Evolutionary conservation across 352 stramenopile species (phyloP).

Genomic region (Globisporangium recalcitrans): DNA sequence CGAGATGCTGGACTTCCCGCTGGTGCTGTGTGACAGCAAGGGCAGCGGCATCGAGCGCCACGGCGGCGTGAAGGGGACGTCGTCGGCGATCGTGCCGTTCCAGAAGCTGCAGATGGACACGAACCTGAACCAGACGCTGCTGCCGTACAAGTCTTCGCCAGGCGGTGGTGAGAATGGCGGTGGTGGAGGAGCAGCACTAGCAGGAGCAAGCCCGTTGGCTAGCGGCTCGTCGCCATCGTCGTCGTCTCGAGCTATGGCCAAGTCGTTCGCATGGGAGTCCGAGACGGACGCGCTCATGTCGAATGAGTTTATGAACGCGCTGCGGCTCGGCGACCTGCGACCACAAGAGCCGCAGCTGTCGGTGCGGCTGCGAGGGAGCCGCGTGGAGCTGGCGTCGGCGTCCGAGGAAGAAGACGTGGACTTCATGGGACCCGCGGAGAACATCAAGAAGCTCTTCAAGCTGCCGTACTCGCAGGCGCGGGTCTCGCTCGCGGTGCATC

Average conservation of each 20-base stretch:
- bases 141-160: conserved; percentile 29
- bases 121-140: conserved; percentile 65
- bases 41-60: conserved; percentile 8
- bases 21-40: conserved; percentile 42
- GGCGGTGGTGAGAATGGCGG: neutral
- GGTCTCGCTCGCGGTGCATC: conserved; percentile 80
- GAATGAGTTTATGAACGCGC: conserved; percentile 65
- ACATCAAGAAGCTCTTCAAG: conserved; percentile 87
- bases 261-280: conserved; percentile 30
- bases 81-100: conserved; percentile 69
- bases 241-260: conserved; percentile 16
- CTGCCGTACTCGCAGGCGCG: conserved; percentile 72
- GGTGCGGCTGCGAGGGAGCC: conserved; percentile 52
- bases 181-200: neutral
- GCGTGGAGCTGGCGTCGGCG: conserved; percentile 65
- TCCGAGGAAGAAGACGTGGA: conserved; percentile 68
- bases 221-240: neutral
- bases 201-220: neutral
- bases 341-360: conserved; percentile 64
- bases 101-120: conserved; percentile 80
- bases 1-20: conserved; percentile 45
- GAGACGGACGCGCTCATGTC: conserved; percentile 33
- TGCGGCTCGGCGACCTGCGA: conserved; percentile 46
- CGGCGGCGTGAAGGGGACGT: conserved; percentile 16
- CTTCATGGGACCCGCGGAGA: conserved; percentile 77